phyloP scores from a whole-genome alignment of 2,329 filamentous ascomycete genomes.

The Fusarium mundagurra region DNA sequence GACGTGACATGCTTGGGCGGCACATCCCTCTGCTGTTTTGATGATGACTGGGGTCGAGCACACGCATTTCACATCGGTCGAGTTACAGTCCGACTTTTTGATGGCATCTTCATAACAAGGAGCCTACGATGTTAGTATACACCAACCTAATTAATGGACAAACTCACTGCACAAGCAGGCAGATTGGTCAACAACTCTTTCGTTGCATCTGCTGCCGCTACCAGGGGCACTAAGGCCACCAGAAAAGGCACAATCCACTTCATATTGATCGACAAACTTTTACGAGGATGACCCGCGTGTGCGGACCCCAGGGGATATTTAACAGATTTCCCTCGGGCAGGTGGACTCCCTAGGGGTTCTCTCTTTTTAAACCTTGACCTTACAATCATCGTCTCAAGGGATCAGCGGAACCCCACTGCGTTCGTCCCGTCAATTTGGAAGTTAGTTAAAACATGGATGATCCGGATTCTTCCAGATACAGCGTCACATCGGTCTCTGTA shows the following conservation, averaged over 20 bases:
- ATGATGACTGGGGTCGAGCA: constrained; percentile 32
- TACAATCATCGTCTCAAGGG: constrained; percentile 4
- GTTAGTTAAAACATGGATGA: background rate
- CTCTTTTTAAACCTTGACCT: background rate
- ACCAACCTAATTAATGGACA: accelerated
- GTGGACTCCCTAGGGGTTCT: background rate
- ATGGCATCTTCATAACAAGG: constrained; percentile 13
- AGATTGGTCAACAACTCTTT: constrained; percentile 26
- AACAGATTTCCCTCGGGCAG: background rate
- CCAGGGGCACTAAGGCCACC: constrained; percentile 28
- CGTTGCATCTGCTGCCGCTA: constrained; percentile 16
- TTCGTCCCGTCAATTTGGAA: constrained; percentile 5
- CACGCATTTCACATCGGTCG: constrained; percentile 37
- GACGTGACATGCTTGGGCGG: background rate
- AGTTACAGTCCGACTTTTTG: constrained; percentile 19
- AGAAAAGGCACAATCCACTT: constrained; percentile 39
- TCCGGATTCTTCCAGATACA: constrained; percentile 10
- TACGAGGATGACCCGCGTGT: constrained; percentile 2
- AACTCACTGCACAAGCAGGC: constrained; percentile 35
- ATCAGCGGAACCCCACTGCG: background rate
- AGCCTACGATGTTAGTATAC: constrained; percentile 18
- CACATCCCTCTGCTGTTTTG: constrained; percentile 24
- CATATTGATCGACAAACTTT: constrained; percentile 32
- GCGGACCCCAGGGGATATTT: constrained; percentile 18
- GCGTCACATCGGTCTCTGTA: background rate